These are phyloP conservation scores for Phlegmacium glaucopus DNA, from an alignment of 768 basidiomycete genomes.

Conservation along the genomic window DNA sequence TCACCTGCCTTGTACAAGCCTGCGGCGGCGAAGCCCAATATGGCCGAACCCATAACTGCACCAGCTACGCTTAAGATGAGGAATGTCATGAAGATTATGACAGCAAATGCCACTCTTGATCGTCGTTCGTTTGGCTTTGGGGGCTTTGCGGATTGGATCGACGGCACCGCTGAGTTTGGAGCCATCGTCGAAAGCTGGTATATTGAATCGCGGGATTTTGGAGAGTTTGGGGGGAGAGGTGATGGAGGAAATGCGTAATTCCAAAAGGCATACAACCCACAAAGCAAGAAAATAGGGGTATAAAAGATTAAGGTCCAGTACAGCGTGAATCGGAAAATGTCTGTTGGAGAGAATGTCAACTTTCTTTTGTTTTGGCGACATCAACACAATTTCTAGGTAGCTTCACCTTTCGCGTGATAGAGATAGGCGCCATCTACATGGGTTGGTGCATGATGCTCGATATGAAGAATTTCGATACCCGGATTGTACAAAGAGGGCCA, in stretches of 20 bases:
- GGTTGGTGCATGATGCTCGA: conserved; percentile 34
- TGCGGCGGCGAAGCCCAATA: conserved; percentile 42
- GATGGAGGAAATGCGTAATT: conserved; percentile 48
- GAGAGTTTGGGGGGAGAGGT: conserved; percentile 2
- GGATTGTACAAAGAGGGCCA: conserved; percentile 55
- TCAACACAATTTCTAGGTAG: not conserved
- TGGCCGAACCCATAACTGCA: conserved; percentile 42
- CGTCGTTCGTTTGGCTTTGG: conserved; percentile 35
- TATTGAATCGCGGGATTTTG: not conserved
- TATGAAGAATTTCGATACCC: conserved; percentile 44
- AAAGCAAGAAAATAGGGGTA: conserved; percentile 45
- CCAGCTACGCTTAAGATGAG: conserved; percentile 40
- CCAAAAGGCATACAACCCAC: conserved; percentile 48
- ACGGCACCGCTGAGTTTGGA: conserved; percentile 1
- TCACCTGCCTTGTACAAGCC: conserved; percentile 42
- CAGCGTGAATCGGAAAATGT: conserved; percentile 50
- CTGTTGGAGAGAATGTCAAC: conserved; percentile 19
- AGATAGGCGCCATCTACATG: conserved; percentile 44
- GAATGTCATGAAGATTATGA: conserved; percentile 43
- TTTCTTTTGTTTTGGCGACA: not conserved
- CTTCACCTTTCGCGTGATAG: conserved; percentile 34
- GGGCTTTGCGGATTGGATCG: conserved; percentile 12
- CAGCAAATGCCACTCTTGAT: conserved; percentile 43
- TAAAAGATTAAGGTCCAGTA: conserved; percentile 53
- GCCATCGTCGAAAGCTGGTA: conserved; percentile 12